Percentiles rank a stretch among this genome's conserved stretches.
Evolutionary conservation across 495 filamentous ascomycete species (phyloP).

Genomic region (Penicillium turbatum): DNA sequence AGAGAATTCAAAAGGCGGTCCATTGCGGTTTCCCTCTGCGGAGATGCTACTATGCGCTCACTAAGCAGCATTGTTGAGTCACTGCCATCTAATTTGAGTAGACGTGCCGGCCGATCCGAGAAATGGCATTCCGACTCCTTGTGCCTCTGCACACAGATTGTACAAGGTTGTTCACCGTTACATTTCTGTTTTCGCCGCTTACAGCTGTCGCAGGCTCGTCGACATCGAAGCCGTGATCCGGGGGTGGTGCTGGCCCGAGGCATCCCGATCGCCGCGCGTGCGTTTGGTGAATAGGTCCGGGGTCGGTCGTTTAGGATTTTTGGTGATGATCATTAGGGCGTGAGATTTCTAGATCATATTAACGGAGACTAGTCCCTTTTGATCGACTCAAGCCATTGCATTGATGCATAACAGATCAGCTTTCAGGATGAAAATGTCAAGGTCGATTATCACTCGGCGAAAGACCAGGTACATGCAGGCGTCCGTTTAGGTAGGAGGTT

Average conservation of each 20-base stretch:
- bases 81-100: slow-evolving; percentile 32
- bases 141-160: slow-evolving; percentile 58
- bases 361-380: background rate
- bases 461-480: slow-evolving; percentile 3
- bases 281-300: background rate
- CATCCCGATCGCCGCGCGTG: slow-evolving; percentile 20
- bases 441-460: background rate
- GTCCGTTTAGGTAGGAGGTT: background rate
- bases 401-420: background rate
- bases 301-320: background rate
- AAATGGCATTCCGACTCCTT: slow-evolving; percentile 47
- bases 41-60: slow-evolving; percentile 31
- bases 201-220: slow-evolving; percentile 67
- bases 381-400: background rate
- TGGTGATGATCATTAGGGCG: background rate
- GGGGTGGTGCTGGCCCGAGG: slow-evolving; percentile 35
- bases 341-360: background rate
- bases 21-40: slow-evolving; percentile 40
- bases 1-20: slow-evolving; percentile 38
- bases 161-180: slow-evolving; percentile 66
- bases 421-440: background rate
- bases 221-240: slow-evolving; percentile 37
- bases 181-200: slow-evolving; percentile 80
- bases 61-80: slow-evolving; percentile 42
- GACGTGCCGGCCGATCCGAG: slow-evolving; percentile 40